These are phyloP conservation scores for Tanacetum coccineum DNA, from an alignment of 129 eudicot species.

Conservation along the genomic window DNA sequence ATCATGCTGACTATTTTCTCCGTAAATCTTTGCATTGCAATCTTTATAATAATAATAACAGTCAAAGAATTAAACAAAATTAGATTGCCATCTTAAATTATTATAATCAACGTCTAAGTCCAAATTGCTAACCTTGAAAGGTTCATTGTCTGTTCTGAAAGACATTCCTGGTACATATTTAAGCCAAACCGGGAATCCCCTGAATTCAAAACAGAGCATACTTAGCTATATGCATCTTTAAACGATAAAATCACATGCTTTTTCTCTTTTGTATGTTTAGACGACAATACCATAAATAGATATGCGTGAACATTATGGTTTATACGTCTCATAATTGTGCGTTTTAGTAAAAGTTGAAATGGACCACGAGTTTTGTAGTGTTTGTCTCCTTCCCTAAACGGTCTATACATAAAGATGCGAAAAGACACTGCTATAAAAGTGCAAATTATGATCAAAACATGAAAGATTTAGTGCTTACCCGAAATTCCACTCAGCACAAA, in stretches of 20 bases:
- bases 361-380: conserved; percentile 8
- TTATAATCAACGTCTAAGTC: background rate
- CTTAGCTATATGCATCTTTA: conserved; percentile 14
- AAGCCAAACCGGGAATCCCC: conserved; percentile 99
- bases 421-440: conserved; percentile 25
- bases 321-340: background rate
- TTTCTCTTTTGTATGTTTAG: conserved; percentile 12
- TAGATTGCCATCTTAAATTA: background rate
- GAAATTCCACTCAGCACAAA: conserved; percentile 97
- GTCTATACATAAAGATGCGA: background rate
- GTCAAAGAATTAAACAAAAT: conserved; percentile 20
- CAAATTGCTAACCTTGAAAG: conserved; percentile 67
- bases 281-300: conserved; percentile 2
- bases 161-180: conserved; percentile 90
- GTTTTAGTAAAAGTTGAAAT: conserved; percentile 12
- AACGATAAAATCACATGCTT: background rate
- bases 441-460: conserved; percentile 20
- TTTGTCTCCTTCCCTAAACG: conserved; percentile 19
- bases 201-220: conserved; percentile 46
- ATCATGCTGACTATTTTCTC: conserved; percentile 72
- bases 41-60: conserved; percentile 40
- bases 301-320: background rate
- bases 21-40: conserved; percentile 77
- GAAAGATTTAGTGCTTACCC: conserved; percentile 51
- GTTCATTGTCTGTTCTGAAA: conserved; percentile 88